phyloP scores from a whole-genome alignment of 371 early-diverging fungal species.

The Saksenaea oblongispora region DNA sequence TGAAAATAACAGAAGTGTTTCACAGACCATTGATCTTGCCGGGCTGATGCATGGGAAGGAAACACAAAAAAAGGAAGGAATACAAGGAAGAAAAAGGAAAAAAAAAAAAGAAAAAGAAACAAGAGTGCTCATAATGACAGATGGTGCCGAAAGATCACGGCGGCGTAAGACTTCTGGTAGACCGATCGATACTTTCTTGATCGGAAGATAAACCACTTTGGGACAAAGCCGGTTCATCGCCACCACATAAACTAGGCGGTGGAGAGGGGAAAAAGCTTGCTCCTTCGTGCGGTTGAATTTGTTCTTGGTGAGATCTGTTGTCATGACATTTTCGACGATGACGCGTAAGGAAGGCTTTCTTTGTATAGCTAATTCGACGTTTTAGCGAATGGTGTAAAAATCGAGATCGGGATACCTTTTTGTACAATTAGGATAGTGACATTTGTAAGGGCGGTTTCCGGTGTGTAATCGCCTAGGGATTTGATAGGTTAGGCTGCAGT shows the following conservation, averaged over 20 bases:
- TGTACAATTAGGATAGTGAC: constrained; percentile 9
- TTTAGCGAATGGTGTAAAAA: too few species aligned
- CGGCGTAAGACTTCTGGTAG: neutral
- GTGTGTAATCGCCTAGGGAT: constrained; percentile 15
- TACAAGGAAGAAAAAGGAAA: neutral
- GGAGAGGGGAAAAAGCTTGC: neutral
- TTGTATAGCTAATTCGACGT: neutral
- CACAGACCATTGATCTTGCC: neutral
- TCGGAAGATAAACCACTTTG: neutral
- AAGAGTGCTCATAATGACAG: neutral
- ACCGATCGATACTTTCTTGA: neutral
- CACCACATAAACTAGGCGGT: neutral
- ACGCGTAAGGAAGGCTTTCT: neutral
- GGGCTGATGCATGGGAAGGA: neutral
- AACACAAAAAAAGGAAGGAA: too few species aligned
- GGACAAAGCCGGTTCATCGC: neutral
- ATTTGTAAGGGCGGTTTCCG: constrained; percentile 17
- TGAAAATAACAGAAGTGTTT: neutral
- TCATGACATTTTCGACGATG: neutral
- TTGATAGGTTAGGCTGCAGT: neutral
- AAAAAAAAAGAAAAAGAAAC: neutral
- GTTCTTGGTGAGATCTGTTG: neutral
- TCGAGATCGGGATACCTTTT: constrained; percentile 10
- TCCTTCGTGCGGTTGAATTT: neutral
- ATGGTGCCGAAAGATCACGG: neutral